Conservation (phyloP, 2,329 filamentous ascomycete species). For the Aspergillus sp. region DNA sequence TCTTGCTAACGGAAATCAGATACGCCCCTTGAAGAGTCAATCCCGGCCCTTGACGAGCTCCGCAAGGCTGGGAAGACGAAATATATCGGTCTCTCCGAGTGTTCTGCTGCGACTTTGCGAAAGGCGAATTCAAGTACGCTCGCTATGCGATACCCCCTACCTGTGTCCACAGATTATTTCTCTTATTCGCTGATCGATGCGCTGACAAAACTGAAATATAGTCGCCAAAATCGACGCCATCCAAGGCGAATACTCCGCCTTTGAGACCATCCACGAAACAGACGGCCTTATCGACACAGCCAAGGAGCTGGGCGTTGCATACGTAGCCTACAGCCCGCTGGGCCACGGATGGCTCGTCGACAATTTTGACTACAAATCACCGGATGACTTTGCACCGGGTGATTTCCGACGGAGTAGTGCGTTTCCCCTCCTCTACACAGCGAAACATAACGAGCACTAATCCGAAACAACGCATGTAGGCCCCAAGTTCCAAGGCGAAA, state of each 20-base stretch:
- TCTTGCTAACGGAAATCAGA: conserved; percentile 25
- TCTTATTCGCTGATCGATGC: background rate
- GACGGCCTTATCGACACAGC: conserved; percentile 48
- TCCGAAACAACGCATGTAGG: conserved; percentile 15
- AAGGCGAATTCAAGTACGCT: conserved; percentile 51
- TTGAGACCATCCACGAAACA: conserved; percentile 49
- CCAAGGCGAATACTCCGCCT: conserved; percentile 53
- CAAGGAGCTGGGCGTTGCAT: conserved; percentile 48
- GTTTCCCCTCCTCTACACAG: conserved; percentile 16
- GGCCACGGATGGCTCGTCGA: conserved; percentile 56
- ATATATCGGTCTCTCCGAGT: conserved; percentile 55
- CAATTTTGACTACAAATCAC: conserved; percentile 47
- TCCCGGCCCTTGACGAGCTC: conserved; percentile 52
- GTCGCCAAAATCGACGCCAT: conserved; percentile 54
- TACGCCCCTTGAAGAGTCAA: conserved; percentile 54
- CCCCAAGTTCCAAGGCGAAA: conserved; percentile 47
- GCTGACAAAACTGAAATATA: conserved; percentile 21
- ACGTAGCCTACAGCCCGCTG: conserved; percentile 53
- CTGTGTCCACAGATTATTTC: too few relatives aligned
- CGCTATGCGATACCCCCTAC: background rate
- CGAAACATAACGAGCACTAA: background rate
- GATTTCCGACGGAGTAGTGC: conserved; percentile 48
- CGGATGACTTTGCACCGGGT: conserved; percentile 51
- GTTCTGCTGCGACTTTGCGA: conserved; percentile 50
- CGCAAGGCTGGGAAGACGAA: conserved; percentile 54